Base-by-base conservation (phyloP, 441 rosid genomes). In the Omphalea diandra region DNA sequence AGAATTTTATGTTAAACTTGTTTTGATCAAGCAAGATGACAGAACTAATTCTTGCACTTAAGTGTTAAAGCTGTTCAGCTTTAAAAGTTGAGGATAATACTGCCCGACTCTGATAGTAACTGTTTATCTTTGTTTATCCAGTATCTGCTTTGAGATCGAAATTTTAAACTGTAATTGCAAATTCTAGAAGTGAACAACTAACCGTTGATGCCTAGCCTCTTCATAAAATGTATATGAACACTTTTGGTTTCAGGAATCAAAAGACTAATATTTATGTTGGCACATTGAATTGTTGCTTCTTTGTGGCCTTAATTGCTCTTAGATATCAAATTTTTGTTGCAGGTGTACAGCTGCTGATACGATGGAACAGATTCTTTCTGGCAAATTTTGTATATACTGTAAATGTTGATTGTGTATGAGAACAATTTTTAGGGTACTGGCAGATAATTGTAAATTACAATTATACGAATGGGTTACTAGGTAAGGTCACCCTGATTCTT, bases 311-410 rank as follows among this genome's bases (percentile, higher is more conserved):
- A 32, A 53, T 10, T 36, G 3, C 15, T 32, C 9, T 12, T 32
- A 22, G 49, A 33, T 8, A 7, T 24, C 26, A 29, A 44, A 11
- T 20, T 31, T 63, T 72, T 68, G 53, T 77, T 75, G 83, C 85
- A 87, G 91, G 78, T 76, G 79, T 76, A 81, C 79, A 69, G 84
- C 33, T 49, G 33, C 64, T 59, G 24, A 54, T 63, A 59, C 69
- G 62, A 54, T 72, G 62, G 20, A 69, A 38, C 53, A 63, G 69
- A 81, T 81, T 84, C 74, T 75, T 83, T 85, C 60, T 54, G 44
- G 80, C 49, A 70, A n/a, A 54, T 69, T 76, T 79, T 77, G 79
- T 84, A 73, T 65, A 75, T 70, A 65, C 44, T 81, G 87, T 83
- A 76, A 71, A 62, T 77, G 72, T 68, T 33, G 38, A 36, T 56